These are phyloP conservation scores for Sporothrix humicola DNA, from an alignment of 2,329 filamentous ascomycete genomes.

Conservation along the genomic window DNA sequence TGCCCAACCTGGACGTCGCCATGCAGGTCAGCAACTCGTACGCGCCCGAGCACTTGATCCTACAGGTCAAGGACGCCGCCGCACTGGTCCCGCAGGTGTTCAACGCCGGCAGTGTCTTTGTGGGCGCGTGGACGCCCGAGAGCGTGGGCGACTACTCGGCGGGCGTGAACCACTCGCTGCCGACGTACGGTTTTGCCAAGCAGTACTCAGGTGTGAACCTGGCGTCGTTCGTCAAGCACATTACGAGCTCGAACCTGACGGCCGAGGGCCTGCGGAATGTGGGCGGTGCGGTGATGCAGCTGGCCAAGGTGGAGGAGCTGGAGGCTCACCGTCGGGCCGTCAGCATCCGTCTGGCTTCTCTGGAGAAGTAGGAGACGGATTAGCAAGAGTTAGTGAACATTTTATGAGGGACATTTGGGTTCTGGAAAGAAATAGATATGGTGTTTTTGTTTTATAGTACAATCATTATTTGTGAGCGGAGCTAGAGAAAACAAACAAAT, in stretches of 20 bases:
- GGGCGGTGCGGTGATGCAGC: slow-evolving; percentile 87
- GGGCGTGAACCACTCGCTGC: slow-evolving; percentile 95
- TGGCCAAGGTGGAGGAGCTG: slow-evolving; percentile 91
- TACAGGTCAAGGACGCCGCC: slow-evolving; percentile 82
- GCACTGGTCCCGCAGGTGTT: slow-evolving; percentile 77
- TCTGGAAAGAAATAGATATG: background rate
- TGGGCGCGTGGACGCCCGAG: slow-evolving; percentile 95
- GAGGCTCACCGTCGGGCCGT: slow-evolving; percentile 92
- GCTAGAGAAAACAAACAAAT: background rate
- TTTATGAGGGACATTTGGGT: background rate
- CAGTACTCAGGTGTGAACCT: slow-evolving; percentile 98
- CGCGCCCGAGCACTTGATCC: slow-evolving; percentile 93
- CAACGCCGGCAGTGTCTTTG: slow-evolving; percentile 95
- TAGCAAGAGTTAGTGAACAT: background rate
- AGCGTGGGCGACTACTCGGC: slow-evolving; percentile 98
- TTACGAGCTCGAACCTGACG: slow-evolving; percentile 91
- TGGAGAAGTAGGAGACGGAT: slow-evolving; percentile 24
- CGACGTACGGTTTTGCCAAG: slow-evolving; percentile 96
- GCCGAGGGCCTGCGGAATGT: slow-evolving; percentile 84
- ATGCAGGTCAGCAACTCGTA: slow-evolving; percentile 89
- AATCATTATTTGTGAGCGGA: background rate
- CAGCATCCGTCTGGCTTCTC: slow-evolving; percentile 70
- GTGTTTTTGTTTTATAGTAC: background rate
- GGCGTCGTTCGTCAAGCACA: slow-evolving; percentile 95
- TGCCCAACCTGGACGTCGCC: slow-evolving; percentile 73